Percentiles rank a stretch among this genome's conserved stretches.
Conservation (phyloP, 495 filamentous ascomycete species). For the Daldinia concentrica region DNA sequence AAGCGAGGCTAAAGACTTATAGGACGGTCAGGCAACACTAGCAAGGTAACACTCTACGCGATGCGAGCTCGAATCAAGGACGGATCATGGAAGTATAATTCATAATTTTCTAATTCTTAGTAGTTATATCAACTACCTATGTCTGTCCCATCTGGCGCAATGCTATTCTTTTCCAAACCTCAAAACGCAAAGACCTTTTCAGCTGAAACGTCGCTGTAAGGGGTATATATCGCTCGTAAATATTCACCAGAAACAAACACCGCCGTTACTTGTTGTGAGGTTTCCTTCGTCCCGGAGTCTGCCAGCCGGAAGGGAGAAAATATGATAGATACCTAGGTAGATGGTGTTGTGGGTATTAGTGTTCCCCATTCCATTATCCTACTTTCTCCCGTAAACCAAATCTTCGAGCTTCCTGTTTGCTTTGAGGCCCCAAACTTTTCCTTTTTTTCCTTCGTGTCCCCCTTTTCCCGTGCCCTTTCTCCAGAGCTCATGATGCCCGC, state of each 20-base stretch:
- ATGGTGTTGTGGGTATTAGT: conserved; percentile 7
- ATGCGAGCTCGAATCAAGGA: not conserved
- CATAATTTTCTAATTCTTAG: not conserved
- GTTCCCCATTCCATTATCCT: conserved; percentile 1
- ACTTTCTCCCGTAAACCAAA: conserved; percentile 18
- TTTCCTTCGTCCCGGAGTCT: conserved; percentile 36
- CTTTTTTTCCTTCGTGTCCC: not conserved
- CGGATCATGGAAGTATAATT: not conserved
- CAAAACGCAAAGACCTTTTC: conserved; percentile 15
- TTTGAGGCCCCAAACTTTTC: conserved; percentile 39
- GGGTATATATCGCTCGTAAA: conserved; percentile 35
- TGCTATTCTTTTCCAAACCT: not conserved
- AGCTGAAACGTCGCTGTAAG: conserved; percentile 21
- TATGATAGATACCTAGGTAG: too few relatives aligned
- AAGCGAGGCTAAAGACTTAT: not conserved
- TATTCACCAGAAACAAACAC: conserved; percentile 46
- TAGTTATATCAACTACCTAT: not conserved
- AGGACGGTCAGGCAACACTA: not conserved
- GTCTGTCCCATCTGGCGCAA: not conserved
- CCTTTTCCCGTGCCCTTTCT: not conserved
- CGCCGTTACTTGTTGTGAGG: conserved; percentile 19
- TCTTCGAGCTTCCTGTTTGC: conserved; percentile 39
- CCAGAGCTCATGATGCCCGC: not conserved
- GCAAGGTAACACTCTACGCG: not conserved
- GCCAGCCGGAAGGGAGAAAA: conserved; percentile 34